Conservation (phyloP, 164 flowering plant genomes). For the Annona squamosa region DNA sequence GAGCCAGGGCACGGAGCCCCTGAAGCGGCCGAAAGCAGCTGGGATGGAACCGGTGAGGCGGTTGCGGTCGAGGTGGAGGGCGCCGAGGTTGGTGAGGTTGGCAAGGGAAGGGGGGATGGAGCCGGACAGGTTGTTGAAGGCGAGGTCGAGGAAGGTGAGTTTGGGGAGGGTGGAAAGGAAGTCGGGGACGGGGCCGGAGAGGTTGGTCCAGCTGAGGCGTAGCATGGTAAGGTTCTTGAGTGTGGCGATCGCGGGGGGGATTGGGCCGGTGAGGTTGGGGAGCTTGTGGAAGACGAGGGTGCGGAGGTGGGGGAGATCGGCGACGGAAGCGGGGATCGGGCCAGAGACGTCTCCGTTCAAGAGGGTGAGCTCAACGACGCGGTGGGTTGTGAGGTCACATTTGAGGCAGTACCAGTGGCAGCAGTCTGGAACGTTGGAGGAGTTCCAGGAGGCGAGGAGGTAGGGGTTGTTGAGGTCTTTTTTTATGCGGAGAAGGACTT, state of each 20-base stretch:
- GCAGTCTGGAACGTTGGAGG: conserved; percentile 34
- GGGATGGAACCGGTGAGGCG: conserved; percentile 60
- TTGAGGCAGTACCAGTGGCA: conserved; percentile 53
- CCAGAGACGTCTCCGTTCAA: conserved; percentile 35
- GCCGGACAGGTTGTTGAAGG: conserved; percentile 55
- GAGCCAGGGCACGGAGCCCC: conserved; percentile 17
- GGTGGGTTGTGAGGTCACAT: conserved; percentile 42
- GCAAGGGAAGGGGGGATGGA: conserved; percentile 51
- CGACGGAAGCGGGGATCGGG: conserved; percentile 50
- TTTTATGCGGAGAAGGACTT: conserved; percentile 59
- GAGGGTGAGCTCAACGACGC: conserved; percentile 44
- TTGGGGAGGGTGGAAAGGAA: conserved; percentile 29
- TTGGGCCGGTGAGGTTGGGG: conserved; percentile 52
- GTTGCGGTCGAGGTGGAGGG: conserved; percentile 50
- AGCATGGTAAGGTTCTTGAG: conserved; percentile 43
- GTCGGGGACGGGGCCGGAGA: conserved; percentile 59
- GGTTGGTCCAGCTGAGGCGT: conserved; percentile 37
- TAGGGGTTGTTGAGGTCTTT: conserved; percentile 48
- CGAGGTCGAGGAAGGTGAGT: conserved; percentile 9
- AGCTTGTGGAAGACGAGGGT: conserved; percentile 39
- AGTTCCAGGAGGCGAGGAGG: conserved; percentile 50
- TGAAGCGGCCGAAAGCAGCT: conserved; percentile 11
- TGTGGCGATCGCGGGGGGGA: conserved; percentile 46
- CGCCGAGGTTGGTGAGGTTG: conserved; percentile 25
- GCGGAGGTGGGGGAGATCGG: conserved; percentile 52